Base-by-base conservation (phyloP, 2,329 filamentous ascomycete species). In the Penicillium sp. region DNA sequence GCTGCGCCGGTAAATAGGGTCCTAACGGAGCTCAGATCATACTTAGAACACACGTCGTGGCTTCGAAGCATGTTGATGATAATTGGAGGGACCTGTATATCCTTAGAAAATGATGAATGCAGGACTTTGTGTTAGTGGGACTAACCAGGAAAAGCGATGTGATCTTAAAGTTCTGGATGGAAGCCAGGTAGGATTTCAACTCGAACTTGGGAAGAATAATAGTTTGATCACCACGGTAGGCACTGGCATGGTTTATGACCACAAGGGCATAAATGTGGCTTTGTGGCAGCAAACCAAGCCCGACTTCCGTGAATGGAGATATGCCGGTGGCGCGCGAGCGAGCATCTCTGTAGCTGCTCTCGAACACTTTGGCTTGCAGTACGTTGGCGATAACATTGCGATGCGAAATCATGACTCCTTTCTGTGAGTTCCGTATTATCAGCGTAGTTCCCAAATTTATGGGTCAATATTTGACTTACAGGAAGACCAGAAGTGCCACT, bases 401-500 rank as follows among this genome's bases (percentile, higher is more conserved):
- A 70, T 93, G 90, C 3, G 89, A 90, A 57, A 93, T 90, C 86
- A 90, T 91, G 52, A 93, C 90, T 45, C 89, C 90, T 87, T 92
- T 91, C 85, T 90, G 56, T 27, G 59, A 43, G 27, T 16, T 24
- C 16, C 9, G 5, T 10, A 21, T 26, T 14, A 16, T 69, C 48
- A 69, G 60, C 29, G 22, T 41, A 39, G n/a, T 22, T 22, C 6
- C 5, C 5, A 21, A 22, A 7, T 31, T 3, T 5, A 35, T 19
- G 14, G 5, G 2, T 19, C 14, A 19, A 3, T 2, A 11, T 19
- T 49, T 16, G 7, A 80, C 50, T 67, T 78, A 89, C 87, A 16
- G 90, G 90, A 37, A 93, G 75, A 3, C 90, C 90, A 11, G 89
- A 92, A 1, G 90, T 93, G 21, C 90, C 90, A 70, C 87, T 90